Percentiles rank a stretch among this genome's conserved stretches.
These are phyloP conservation scores for Heterobasidion irregulare DNA, from an alignment of 1,284 basidiomycete genomes.

Conservation along the genomic window DNA sequence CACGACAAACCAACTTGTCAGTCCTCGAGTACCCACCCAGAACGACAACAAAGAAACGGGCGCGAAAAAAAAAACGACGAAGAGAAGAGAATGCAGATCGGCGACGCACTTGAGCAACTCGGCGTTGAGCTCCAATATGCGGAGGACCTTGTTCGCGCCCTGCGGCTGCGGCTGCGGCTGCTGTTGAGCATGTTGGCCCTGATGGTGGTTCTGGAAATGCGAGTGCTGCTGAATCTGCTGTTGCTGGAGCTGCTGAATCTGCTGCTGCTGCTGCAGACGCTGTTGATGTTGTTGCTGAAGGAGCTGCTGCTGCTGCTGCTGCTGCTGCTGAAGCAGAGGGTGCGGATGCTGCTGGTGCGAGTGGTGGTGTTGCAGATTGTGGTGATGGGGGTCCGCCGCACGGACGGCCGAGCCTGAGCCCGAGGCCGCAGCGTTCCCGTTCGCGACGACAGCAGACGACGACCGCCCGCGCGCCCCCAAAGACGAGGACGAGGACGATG, in stretches of 20 bases:
- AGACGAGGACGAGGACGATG: not conserved
- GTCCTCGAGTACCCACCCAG: not conserved
- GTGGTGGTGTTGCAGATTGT: not conserved
- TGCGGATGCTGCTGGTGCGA: not conserved
- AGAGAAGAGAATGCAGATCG: not conserved
- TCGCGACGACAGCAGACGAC: not conserved
- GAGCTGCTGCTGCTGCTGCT: not conserved
- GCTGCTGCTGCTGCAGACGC: not conserved
- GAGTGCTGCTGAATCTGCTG: too few relatives aligned
- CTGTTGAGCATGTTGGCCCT: not conserved
- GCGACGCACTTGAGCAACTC: conserved; percentile 56
- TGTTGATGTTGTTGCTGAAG: not conserved
- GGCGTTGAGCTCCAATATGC: conserved; percentile 53
- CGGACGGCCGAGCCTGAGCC: not conserved
- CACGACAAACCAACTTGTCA: conserved; percentile 7
- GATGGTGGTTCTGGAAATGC: not conserved
- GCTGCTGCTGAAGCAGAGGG: not conserved
- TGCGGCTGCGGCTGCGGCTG: not conserved
- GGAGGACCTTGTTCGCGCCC: conserved; percentile 17
- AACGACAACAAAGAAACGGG: not conserved
- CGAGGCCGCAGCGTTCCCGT: not conserved
- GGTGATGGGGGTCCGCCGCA: not conserved
- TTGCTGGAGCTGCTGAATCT: too few relatives aligned
- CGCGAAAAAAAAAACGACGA: not conserved
- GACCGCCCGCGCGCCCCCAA: not conserved